phyloP scores from a whole-genome alignment of 2,329 filamentous ascomycete species.

The Bertia moriformis region DNA sequence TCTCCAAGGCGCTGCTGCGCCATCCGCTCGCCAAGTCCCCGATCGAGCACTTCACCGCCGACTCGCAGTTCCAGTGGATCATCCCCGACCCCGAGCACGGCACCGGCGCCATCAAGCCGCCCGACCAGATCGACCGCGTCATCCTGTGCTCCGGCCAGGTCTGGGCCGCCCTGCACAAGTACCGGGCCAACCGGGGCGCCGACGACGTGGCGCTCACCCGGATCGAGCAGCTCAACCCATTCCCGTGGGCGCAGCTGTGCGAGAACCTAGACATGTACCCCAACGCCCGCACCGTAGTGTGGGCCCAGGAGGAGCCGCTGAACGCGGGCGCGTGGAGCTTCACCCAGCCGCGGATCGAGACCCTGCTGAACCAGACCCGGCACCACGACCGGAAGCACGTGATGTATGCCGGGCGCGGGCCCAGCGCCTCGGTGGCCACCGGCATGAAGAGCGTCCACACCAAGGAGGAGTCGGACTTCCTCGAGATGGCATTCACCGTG shows the following conservation, averaged over 20 bases:
- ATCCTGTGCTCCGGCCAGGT: constrained; percentile 92
- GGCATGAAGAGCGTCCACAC: constrained; percentile 76
- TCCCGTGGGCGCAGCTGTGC: constrained; percentile 93
- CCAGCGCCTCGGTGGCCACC: constrained; percentile 84
- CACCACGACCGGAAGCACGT: constrained; percentile 89
- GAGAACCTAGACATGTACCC: constrained; percentile 95
- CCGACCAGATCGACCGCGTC: constrained; percentile 82
- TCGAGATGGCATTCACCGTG: constrained; percentile 50
- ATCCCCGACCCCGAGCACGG: constrained; percentile 80
- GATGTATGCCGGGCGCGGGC: constrained; percentile 89
- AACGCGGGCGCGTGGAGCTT: constrained; percentile 96
- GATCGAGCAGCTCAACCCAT: constrained; percentile 94
- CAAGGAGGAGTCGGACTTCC: constrained; percentile 82
- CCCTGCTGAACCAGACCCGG: constrained; percentile 79
- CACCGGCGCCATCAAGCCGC: constrained; percentile 56
- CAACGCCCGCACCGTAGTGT: constrained; percentile 94
- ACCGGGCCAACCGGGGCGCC: constrained; percentile 73
- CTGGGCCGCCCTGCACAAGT: constrained; percentile 76
- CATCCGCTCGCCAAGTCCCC: constrained; percentile 81
- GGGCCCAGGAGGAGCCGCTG: constrained; percentile 92
- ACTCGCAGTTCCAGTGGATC: constrained; percentile 94
- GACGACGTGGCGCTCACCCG: constrained; percentile 88
- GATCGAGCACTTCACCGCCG: constrained; percentile 79
- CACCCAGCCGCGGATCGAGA: constrained; percentile 95
- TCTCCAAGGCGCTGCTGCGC: constrained; percentile 90